A percentile compares a stretch with the other conserved stretches of the same genome.
phyloP scores from a whole-genome alignment of 2,329 filamentous ascomycete genomes.

The Pezicula radicicola region DNA sequence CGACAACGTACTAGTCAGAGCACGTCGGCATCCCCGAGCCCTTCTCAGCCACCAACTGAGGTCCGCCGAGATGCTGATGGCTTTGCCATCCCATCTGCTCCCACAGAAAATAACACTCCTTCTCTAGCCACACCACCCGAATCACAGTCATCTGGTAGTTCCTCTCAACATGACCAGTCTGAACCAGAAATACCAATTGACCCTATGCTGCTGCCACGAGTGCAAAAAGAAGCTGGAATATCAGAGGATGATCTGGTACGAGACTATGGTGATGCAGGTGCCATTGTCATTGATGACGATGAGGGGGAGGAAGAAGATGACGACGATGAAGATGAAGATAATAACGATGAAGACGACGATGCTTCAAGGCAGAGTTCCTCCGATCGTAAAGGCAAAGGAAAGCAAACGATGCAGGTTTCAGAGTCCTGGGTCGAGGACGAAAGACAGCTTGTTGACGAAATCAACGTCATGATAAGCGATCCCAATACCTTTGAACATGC shows the following conservation, averaged over 20 bases:
- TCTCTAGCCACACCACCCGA: conserved; percentile 4
- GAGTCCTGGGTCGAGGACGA: conserved; percentile 64
- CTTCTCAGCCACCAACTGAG: conserved; percentile 21
- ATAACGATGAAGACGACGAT: conserved; percentile 5
- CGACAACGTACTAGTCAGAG: conserved; percentile 18
- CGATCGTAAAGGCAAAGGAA: neutral
- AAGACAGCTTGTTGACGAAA: conserved; percentile 63
- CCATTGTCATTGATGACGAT: neutral
- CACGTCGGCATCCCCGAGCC: conserved; percentile 9
- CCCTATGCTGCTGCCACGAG: conserved; percentile 30
- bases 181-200: conserved; percentile 30
- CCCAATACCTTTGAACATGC: conserved; percentile 54
- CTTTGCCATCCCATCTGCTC: conserved; percentile 59
- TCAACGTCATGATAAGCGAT: conserved; percentile 66
- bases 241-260: conserved; percentile 38
- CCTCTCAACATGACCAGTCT: neutral
- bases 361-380: neutral
- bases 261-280: conserved; percentile 39
- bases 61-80: conserved; percentile 62
- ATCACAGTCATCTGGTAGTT: neutral
- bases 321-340: conserved; percentile 13
- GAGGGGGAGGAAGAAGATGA: conserved; percentile 7
- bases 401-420: conserved; percentile 11
- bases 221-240: conserved; percentile 17
- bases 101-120: conserved; percentile 17